Percentiles rank a stretch among this genome's conserved stretches.
phyloP scores from a whole-genome alignment of 306 rosid genomes.

The Psophocarpus tetragonolobus region DNA sequence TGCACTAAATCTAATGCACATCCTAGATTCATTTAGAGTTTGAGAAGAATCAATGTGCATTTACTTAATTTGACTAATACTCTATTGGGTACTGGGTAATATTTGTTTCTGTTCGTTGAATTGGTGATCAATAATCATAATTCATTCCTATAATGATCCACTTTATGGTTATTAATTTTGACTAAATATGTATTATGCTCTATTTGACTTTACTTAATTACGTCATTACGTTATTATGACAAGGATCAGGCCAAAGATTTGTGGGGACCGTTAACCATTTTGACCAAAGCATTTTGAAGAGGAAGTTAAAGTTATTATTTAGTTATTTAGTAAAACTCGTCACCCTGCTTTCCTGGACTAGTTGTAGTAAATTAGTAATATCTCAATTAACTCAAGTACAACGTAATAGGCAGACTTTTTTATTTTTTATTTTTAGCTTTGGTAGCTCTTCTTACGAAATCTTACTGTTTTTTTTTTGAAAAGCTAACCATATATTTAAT shows the following conservation, averaged over 20 bases:
- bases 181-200: neutral
- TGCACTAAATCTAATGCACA: too few relatives aligned
- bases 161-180: neutral
- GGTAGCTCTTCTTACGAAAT: too few relatives aligned
- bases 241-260: neutral
- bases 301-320: neutral
- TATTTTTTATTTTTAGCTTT: too few relatives aligned
- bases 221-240: neutral
- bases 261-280: neutral
- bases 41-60: neutral
- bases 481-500: too few relatives aligned
- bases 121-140: neutral
- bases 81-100: neutral
- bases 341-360: neutral
- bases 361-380: neutral
- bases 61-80: neutral
- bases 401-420: neutral
- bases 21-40: neutral
- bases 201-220: neutral
- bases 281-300: neutral
- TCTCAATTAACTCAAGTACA: neutral
- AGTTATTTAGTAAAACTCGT: neutral
- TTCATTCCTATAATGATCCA: neutral
- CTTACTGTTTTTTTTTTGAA: too few relatives aligned
- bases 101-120: neutral